phyloP scores from a whole-genome alignment of 345 rosid species.

The Trapa bicornis region DNA sequence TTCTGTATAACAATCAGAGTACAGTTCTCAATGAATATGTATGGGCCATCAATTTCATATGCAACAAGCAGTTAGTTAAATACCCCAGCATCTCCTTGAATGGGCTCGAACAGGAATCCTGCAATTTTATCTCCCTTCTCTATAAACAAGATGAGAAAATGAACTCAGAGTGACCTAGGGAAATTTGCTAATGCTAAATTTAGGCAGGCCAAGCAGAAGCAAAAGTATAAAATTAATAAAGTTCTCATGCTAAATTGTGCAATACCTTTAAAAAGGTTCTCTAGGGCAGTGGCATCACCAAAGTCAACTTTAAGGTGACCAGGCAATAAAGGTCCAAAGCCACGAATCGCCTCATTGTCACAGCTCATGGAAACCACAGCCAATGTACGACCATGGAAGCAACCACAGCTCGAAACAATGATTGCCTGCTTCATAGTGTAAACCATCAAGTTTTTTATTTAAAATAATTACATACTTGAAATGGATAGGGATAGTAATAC shows the following conservation, averaged over 20 bases:
- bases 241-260: neutral
- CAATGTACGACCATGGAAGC: constrained; percentile 96
- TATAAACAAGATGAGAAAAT: constrained; percentile 21
- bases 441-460: neutral
- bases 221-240: neutral
- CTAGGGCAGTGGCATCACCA: constrained; percentile 64
- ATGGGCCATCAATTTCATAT: neutral
- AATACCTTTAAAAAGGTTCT: constrained; percentile 63
- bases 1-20: neutral
- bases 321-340: constrained; percentile 81
- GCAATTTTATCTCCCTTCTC: constrained; percentile 69
- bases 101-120: constrained; percentile 92
- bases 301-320: constrained; percentile 94
- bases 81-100: constrained; percentile 99
- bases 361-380: constrained; percentile 97
- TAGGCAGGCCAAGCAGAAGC: neutral
- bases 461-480: neutral
- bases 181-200: neutral
- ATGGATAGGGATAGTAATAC: neutral
- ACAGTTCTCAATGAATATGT: neutral
- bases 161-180: neutral
- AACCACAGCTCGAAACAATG: constrained; percentile 91
- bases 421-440: constrained; percentile 41
- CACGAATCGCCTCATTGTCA: constrained; percentile 92
- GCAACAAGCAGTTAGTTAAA: constrained; percentile 8